These are phyloP conservation scores for Umbelopsis isabellina DNA, from an alignment of 192 early-diverging fungal genomes.

Conservation along the genomic window DNA sequence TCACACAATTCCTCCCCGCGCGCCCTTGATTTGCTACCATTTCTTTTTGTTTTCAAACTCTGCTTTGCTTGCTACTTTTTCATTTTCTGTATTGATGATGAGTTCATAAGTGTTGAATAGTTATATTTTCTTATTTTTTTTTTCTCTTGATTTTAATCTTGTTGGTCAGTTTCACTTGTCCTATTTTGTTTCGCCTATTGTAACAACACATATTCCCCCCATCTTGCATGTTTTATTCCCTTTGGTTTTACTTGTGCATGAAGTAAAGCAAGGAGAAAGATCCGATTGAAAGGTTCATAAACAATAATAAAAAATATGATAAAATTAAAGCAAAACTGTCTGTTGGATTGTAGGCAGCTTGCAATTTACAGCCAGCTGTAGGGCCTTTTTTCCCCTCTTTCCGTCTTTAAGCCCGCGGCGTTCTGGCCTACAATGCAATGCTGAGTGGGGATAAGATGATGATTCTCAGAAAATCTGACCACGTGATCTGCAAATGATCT, in stretches of 20 bases:
- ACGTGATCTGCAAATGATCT: neutral
- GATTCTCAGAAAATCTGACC: neutral
- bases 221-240: conserved; percentile 16
- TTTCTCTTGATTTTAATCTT: neutral
- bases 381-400: too few relatives aligned
- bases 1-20: neutral
- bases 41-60: neutral
- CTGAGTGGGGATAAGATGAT: too few relatives aligned
- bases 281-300: neutral
- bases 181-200: conserved; percentile 1
- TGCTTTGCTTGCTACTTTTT: neutral
- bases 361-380: too few relatives aligned
- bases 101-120: neutral
- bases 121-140: neutral
- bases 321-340: too few relatives aligned
- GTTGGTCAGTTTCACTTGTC: neutral
- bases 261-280: neutral
- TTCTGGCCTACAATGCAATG: too few relatives aligned
- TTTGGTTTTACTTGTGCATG: neutral
- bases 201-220: conserved; percentile 14
- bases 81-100: neutral
- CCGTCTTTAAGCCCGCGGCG: too few relatives aligned
- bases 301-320: too few relatives aligned
- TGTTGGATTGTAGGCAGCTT: too few relatives aligned
- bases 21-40: neutral